Evolutionary conservation across 140 eudicot species (phyloP).

Genomic region (Stevia rebaudiana): DNA sequence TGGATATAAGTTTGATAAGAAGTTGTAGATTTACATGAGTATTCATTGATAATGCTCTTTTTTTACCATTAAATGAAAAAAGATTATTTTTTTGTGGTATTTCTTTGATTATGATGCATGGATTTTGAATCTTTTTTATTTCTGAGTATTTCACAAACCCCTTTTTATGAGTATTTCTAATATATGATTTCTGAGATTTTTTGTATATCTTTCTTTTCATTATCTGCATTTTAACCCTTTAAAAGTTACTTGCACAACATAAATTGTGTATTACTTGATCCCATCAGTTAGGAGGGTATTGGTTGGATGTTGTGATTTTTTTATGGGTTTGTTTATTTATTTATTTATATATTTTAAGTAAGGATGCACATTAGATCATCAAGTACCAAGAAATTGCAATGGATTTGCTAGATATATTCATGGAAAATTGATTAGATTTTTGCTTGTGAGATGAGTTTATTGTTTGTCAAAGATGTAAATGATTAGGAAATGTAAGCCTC

Average conservation of each 20-base stretch:
- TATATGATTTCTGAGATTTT: too few relatives aligned
- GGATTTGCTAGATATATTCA: constrained; percentile 8
- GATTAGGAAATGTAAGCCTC: constrained; percentile 20
- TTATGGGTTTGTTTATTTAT: too few relatives aligned
- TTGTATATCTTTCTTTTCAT: background rate
- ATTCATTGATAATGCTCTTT: constrained; percentile 17
- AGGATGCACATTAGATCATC: background rate
- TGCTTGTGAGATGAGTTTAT: constrained; percentile 22
- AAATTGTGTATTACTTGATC: background rate
- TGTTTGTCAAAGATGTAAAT: constrained; percentile 15
- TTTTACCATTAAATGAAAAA: constrained; percentile 25
- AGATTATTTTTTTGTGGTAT: constrained; percentile 9
- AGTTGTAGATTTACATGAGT: constrained; percentile 18
- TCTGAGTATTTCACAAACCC: background rate
- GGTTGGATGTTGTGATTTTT: background rate
- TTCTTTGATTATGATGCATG: constrained; percentile 14
- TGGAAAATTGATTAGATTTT: constrained; percentile 8
- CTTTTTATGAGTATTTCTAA: too few relatives aligned
- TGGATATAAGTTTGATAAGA: constrained; percentile 5
- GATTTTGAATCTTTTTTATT: background rate
- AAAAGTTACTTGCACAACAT: background rate
- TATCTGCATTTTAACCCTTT: background rate
- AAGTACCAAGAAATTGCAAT: constrained; percentile 18
- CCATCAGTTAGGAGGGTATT: background rate
- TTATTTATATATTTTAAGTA: too few relatives aligned